phyloP scores from a whole-genome alignment of 169 alveolate genomes.

The Plasmodium knowlesi region DNA sequence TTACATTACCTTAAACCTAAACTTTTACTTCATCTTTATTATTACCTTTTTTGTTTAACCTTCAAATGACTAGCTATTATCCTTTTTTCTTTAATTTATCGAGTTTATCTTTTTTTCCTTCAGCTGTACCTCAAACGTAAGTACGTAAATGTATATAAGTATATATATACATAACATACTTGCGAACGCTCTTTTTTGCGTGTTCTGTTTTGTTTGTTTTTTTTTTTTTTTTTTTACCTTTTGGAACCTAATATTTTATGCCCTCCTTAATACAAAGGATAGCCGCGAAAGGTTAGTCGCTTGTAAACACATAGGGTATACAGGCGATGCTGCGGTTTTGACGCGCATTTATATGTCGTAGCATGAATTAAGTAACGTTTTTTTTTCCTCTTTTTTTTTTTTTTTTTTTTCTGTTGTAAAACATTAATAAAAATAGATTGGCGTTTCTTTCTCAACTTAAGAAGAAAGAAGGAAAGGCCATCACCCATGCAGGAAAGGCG shows the following conservation, averaged over 20 bases:
- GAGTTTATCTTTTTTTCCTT: background rate
- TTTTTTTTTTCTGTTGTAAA: background rate
- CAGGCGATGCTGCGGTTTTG: background rate
- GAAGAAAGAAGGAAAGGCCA: background rate
- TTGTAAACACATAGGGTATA: background rate
- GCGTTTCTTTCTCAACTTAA: background rate
- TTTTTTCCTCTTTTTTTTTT: background rate
- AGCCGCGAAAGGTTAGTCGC: background rate
- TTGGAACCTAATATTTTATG: background rate
- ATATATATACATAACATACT: background rate
- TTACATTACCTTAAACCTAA: background rate
- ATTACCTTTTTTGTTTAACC: background rate
- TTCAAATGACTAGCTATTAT: background rate
- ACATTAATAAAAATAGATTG: background rate
- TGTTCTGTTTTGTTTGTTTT: background rate
- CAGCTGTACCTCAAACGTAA: background rate
- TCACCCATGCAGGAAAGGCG: background rate
- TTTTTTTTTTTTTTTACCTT: background rate
- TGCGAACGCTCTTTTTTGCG: background rate
- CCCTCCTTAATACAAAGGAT: background rate
- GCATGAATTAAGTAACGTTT: background rate
- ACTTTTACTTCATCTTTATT: background rate
- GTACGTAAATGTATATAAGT: background rate
- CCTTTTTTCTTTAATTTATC: background rate
- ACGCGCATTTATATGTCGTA: background rate